Evolutionary conservation across 371 early-diverging fungal species (phyloP).

Genomic region (Mucor velutinosus): DNA sequence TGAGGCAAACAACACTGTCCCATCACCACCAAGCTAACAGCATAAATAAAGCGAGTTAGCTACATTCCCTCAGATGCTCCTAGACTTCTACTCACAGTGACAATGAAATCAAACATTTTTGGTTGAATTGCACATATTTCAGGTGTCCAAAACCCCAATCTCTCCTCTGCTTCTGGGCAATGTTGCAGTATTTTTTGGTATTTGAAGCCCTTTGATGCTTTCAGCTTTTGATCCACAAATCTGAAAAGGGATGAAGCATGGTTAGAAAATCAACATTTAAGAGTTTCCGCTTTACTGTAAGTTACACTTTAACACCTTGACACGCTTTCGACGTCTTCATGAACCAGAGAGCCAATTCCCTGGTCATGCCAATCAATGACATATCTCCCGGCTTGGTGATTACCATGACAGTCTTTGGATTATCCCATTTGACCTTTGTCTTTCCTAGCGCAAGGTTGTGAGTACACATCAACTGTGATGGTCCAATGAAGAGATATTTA

Average conservation of each 20-base stretch:
- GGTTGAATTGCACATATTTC: constrained; percentile 70
- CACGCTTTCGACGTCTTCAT: constrained; percentile 43
- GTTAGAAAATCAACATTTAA: background rate
- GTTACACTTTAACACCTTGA: constrained; percentile 16
- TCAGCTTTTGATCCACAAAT: constrained; percentile 71
- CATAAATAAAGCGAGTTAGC: background rate
- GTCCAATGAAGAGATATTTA: constrained; percentile 5
- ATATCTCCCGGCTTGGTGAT: constrained; percentile 90
- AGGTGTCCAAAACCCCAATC: constrained; percentile 78
- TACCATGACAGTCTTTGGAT: constrained; percentile 76
- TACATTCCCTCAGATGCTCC: background rate
- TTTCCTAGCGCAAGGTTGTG: constrained; percentile 27
- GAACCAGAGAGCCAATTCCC: constrained; percentile 82
- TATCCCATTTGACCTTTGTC: constrained; percentile 65
- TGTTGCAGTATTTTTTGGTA: constrained; percentile 43
- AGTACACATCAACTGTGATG: background rate
- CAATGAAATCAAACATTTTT: constrained; percentile 78
- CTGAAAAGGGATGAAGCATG: constrained; percentile 21
- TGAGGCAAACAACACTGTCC: constrained; percentile 85
- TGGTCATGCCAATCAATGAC: constrained; percentile 73
- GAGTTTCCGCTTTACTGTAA: background rate
- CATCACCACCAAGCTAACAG: constrained; percentile 84
- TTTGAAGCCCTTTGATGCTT: constrained; percentile 59
- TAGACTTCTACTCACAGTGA: constrained; percentile 55
- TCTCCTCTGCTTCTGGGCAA: constrained; percentile 25